Evolutionary conservation across 768 basidiomycete genomes (phyloP).

Genomic region (Nevesoporus exiguus): DNA sequence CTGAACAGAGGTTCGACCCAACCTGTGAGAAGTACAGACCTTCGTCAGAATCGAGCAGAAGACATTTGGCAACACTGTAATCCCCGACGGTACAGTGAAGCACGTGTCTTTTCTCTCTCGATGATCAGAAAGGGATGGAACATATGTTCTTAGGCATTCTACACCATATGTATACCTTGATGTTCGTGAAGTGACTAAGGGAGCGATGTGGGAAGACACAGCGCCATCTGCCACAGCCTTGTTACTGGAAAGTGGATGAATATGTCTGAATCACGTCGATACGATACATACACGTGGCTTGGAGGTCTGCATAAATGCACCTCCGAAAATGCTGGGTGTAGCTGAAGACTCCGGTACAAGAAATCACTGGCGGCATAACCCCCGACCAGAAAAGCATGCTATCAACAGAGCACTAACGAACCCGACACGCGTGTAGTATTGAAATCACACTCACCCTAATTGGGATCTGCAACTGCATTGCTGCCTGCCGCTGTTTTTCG

Average conservation of each 20-base stretch:
- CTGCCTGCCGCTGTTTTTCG: conserved; percentile 20
- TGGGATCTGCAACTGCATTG: conserved; percentile 19
- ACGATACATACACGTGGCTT: conserved; percentile 38
- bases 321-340: no score
- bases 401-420: neutral
- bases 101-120: conserved; percentile 22
- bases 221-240: conserved; percentile 38
- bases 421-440: neutral
- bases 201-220: conserved; percentile 33
- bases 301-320: no score
- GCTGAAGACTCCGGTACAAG: no score
- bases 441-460: conserved; percentile 17
- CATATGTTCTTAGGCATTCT: conserved; percentile 28
- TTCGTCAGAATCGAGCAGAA: conserved; percentile 38
- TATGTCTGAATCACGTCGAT: neutral
- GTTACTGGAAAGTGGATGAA: conserved; percentile 22
- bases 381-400: no score
- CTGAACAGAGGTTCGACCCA: neutral
- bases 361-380: no score
- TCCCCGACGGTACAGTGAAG: conserved; percentile 26
- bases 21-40: conserved; percentile 8
- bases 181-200: conserved; percentile 42
- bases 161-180: conserved; percentile 41
- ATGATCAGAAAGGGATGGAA: conserved; percentile 35
- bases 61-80: conserved; percentile 26